Percentiles rank a stretch among this genome's conserved stretches.
phyloP scores from a whole-genome alignment of 2,329 filamentous ascomycete genomes.

The Daldinia eschscholtzii region DNA sequence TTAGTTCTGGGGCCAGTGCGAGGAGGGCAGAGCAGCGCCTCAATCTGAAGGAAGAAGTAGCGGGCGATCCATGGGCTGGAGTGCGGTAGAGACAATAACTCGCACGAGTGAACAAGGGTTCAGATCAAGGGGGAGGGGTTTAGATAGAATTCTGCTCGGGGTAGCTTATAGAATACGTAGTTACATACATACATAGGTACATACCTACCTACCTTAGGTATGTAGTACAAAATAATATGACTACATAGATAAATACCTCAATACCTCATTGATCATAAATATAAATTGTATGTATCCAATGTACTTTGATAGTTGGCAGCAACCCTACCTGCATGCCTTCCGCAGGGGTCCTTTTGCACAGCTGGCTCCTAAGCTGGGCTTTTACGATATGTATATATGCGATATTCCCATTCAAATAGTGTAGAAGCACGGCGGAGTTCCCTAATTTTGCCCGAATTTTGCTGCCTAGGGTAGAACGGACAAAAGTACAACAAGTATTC shows the following conservation, averaged over 20 bases:
- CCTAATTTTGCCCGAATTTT: constrained; percentile 42
- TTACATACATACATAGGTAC: no score
- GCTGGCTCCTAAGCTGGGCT: background rate
- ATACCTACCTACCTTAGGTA: no score
- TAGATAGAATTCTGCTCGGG: background rate
- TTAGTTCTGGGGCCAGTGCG: constrained; percentile 42
- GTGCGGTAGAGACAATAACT: constrained; percentile 22
- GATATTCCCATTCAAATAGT: constrained; percentile 5
- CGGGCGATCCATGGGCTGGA: constrained; percentile 33
- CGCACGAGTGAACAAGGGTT: constrained; percentile 24
- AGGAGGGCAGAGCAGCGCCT: constrained; percentile 25
- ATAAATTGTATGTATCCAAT: background rate
- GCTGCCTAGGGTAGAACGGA: background rate
- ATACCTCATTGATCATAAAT: constrained; percentile 1
- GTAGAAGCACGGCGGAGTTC: constrained; percentile 16
- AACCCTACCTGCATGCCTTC: constrained; percentile 1
- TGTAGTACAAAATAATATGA: no score
- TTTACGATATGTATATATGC: constrained; percentile 7
- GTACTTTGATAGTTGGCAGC: background rate
- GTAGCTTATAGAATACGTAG: background rate
- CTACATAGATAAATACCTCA: constrained; percentile 1
- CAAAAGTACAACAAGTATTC: constrained; percentile 12
- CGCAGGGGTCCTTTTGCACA: background rate
- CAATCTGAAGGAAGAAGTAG: constrained; percentile 30
- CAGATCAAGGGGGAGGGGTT: constrained; percentile 11